Base-by-base conservation (phyloP, 805 yeast species). In the Cyberlindnera maclurae region DNA sequence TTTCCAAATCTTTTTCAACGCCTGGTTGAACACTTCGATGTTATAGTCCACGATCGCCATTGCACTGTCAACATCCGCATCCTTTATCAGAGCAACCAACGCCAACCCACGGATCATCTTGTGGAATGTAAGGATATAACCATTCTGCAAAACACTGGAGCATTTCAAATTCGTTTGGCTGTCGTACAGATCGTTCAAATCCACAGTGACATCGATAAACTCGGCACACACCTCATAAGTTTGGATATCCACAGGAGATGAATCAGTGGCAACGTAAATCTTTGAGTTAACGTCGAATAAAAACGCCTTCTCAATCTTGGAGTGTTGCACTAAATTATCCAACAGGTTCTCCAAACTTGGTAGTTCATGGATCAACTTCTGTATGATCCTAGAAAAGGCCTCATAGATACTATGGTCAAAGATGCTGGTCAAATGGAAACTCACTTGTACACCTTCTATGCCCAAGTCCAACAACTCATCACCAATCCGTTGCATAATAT, bases 151-250 rank as follows among this genome's bases (percentile, higher is more conserved):
- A 42, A 72, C 76, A 15, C 95, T 82, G 5, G 81, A 74, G 39
- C 93, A 82, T 55, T 76, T 76, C 39, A 79, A 59, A 34, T 47
- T 29, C 47, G 43, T 22, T 15, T 39, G 33, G 13, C 36, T 34
- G 35, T 73, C 73, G 49, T 83, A 82, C 32, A 83, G 58, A 36
- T 82, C 83, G 50, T 86, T 89, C 46, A 93, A 64, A 55, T 93
- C 97, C 18, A 88, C 81, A 3, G 96, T 81, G 12, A 90, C 93
- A 59, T 93, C 97, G 33, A 93, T 90, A 55, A 93, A 93, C 55
- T 93, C 97, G 0, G 97, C 94, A 60, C 97, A 93, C 2, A 90
- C 95, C 58, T 93, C 97, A 58, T 93, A 93, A 0, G 94, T 85
- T 55, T 88, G 95, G 30, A 87, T 82, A 62, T 90, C 97, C 29